These are phyloP conservation scores for Pythium pyrilobum DNA, from an alignment of 352 stramenopile genomes.

Conservation along the genomic window DNA sequence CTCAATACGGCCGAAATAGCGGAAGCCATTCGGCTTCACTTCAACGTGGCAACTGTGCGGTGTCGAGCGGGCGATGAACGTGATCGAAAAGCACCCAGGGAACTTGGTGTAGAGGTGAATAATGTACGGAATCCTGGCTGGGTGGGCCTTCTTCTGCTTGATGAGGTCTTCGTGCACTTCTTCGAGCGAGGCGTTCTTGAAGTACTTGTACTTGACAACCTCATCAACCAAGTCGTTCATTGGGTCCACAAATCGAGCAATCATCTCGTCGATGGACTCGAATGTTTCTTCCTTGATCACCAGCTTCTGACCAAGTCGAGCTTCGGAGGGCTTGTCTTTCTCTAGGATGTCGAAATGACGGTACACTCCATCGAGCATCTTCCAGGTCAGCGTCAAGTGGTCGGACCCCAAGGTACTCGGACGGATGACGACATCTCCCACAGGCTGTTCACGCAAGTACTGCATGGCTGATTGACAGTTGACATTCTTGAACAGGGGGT, in stretches of 20 bases:
- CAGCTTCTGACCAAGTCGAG: slow-evolving; percentile 70
- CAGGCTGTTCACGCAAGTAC: slow-evolving; percentile 66
- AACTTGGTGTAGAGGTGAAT: slow-evolving; percentile 86
- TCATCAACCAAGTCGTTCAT: slow-evolving; percentile 88
- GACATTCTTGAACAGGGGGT: slow-evolving; percentile 85
- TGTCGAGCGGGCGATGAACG: slow-evolving; percentile 79
- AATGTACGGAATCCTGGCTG: slow-evolving; percentile 77
- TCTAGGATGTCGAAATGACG: slow-evolving; percentile 87
- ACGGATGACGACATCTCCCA: slow-evolving; percentile 84
- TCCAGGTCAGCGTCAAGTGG: slow-evolving; percentile 86
- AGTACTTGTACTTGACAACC: slow-evolving; percentile 86
- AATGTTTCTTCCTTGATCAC: slow-evolving; percentile 86
- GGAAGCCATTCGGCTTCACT: slow-evolving; percentile 78
- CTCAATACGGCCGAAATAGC: slow-evolving; percentile 85
- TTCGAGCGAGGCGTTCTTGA: slow-evolving; percentile 57
- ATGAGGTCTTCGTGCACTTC: slow-evolving; percentile 83
- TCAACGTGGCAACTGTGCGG: slow-evolving; percentile 86
- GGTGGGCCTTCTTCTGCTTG: slow-evolving; percentile 86
- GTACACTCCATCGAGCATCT: slow-evolving; percentile 84
- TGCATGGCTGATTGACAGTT: slow-evolving; percentile 81
- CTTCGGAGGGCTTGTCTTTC: slow-evolving; percentile 84
- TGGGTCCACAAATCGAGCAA: slow-evolving; percentile 82
- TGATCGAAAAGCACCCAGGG: slow-evolving; percentile 86
- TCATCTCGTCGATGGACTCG: slow-evolving; percentile 86
- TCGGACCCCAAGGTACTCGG: slow-evolving; percentile 78